Percentiles rank a stretch among this genome's conserved stretches.
Conservation (phyloP, 2,329 filamentous ascomycete species). For the Aphanocladium album region DNA sequence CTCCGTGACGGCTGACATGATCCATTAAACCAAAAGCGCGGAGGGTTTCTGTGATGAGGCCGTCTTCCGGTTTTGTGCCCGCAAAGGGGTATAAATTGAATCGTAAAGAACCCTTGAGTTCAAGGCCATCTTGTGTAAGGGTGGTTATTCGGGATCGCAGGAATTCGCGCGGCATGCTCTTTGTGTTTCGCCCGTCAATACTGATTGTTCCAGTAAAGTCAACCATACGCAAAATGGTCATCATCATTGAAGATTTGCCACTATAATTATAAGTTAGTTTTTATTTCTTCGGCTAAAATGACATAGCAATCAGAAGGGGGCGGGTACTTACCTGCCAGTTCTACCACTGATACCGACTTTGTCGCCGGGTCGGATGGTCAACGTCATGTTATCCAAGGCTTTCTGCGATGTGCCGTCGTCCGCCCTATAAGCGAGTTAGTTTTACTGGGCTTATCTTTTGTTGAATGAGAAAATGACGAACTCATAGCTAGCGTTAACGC, state of each 20-base stretch:
- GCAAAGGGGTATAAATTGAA: constrained; percentile 30
- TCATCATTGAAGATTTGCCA: neutral
- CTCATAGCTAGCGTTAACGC: neutral
- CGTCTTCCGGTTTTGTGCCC: neutral
- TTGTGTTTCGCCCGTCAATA: constrained; percentile 38
- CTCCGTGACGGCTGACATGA: neutral
- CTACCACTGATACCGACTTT: constrained; percentile 7
- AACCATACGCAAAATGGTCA: neutral
- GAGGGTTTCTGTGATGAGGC: neutral
- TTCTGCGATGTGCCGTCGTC: neutral
- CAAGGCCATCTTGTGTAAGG: constrained; percentile 42
- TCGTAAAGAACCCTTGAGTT: constrained; percentile 37
- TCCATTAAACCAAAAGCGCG: neutral
- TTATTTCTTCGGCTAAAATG: neutral
- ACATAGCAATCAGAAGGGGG: neutral
- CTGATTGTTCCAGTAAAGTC: constrained; percentile 24
- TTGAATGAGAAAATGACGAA: neutral
- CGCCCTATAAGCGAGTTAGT: neutral
- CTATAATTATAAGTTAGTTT: neutral
- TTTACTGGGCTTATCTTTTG: neutral
- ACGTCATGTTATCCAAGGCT: neutral
- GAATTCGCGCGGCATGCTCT: constrained; percentile 31
- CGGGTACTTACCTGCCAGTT: neutral
- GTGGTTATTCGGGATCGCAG: constrained; percentile 37
- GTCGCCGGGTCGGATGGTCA: neutral